Base-by-base conservation (phyloP, 805 yeast species). In the Barnettozyma sucrosica region DNA sequence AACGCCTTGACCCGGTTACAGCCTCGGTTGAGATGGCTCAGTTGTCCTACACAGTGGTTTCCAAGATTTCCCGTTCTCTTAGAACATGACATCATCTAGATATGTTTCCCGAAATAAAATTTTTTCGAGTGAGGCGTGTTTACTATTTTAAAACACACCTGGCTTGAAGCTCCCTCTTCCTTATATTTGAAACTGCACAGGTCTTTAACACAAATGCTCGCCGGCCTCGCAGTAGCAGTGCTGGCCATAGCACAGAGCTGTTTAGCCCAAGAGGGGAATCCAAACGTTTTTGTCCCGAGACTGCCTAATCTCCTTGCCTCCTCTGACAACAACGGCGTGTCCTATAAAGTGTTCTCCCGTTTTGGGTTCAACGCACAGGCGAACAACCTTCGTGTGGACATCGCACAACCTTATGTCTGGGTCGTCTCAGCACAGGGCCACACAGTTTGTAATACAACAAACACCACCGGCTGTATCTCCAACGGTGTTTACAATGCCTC, bases 361-460 rank as follows among this genome's bases (percentile, higher is more conserved):
- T 37, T 67, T 25, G 75, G 74, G 3, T 50, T 53, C 0, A 66
- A 69, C 1, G 45, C 47, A 0, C 72, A 69, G 49, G 10, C 21
- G 1, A 65, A 60, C 18, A 41, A 38, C 10, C 50, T 71, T 4
- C 55, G 67, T 28, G 51, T 71, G 3, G 75, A 70, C 51, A 62
- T 66, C 8, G 61, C 67, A 6, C 70, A 69, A 44, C 73, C 74
- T 1, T 68, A 64, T 43, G 43, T 63, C 2, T 70, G 74, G 73
- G 57, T 66, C 1, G 36, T 65, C 2, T 37, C 46, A 5, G 36
- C 43, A 3, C 23, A 28, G 5, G 11, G 11, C 16, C 28, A 23
- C 28, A 32, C n/a, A 6, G 6, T 14, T 4, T 39, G 46, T n/a
- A 14, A 10, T 9, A 11, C 42, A 1, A 13, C 48, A 9, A 41